These are phyloP conservation scores for Plasmodium sp. DNA, from an alignment of 169 alveolate genomes.

Conservation along the genomic window DNA sequence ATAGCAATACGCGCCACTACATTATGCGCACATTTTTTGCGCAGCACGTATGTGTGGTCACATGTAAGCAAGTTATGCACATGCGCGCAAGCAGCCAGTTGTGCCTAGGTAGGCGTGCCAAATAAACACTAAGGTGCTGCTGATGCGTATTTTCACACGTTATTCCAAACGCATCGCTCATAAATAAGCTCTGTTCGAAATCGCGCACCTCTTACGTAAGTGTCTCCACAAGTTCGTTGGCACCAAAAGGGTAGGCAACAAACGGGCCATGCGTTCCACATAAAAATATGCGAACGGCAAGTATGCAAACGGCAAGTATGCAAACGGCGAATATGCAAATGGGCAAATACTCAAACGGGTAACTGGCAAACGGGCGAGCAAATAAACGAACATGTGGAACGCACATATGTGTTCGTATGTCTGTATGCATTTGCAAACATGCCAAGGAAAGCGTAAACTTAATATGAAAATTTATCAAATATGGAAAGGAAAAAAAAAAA, in stretches of 20 bases:
- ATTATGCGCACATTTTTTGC: background rate
- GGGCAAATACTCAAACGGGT: background rate
- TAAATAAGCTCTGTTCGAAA: background rate
- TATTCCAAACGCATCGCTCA: background rate
- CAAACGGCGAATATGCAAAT: background rate
- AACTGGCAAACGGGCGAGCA: background rate
- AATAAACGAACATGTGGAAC: background rate
- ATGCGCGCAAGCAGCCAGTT: too few species aligned
- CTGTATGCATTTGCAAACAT: background rate
- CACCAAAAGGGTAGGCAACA: background rate
- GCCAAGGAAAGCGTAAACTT: background rate
- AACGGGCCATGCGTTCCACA: background rate
- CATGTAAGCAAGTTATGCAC: too few species aligned
- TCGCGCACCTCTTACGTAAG: background rate
- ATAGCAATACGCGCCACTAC: background rate
- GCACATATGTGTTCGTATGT: background rate
- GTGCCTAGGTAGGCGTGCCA: background rate
- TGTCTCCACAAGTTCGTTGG: background rate
- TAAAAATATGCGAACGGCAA: background rate
- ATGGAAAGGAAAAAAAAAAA: background rate
- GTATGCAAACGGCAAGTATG: background rate
- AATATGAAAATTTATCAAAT: background rate
- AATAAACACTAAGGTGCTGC: background rate
- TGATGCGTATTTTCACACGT: background rate
- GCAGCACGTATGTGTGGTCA: background rate